Evolutionary conservation across 306 rosid genomes (phyloP), one percentile per base, ranked within the genome.

Genomic region (Datisca glomerata): DNA sequence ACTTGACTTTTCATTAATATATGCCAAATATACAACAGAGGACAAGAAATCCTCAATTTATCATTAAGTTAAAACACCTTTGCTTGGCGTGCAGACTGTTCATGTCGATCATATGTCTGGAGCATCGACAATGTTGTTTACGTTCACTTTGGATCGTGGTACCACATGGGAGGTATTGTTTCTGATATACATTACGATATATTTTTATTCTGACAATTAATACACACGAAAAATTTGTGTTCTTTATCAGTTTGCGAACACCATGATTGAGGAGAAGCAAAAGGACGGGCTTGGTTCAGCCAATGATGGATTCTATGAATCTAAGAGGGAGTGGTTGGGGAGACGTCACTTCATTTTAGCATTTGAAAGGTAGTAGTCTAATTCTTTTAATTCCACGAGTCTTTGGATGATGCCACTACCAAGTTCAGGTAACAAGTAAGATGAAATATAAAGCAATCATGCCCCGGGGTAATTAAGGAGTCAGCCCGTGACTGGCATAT

Each of bases 321-420:
- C 98, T 49, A 89, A 53, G 65, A 68, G 95, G 79, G 95, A 89
- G 52, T 89, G 98, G 98, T 47, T 84, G 67, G 95, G 98, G 37
- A 80, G 73, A 62, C 83, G 84, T 24, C 98, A 89, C 61, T 68
- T 80, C 78, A 72, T 75, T 61, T 73, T 89, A 60, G 92, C 93
- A 9, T 84, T 80, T 70, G 95, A 89, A 65, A 77, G 98, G 98
- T 84, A 72, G 43, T 16, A 4, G 40, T 22, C 64, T 51, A 45
- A 41, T 47, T 48, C 24, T 48, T 29, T 7, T 28, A n/a, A n/a
- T n/a, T n/a, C n/a, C n/a, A n/a, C n/a, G n/a, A n/a, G n/a, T n/a
- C n/a, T n/a, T n/a, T n/a, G n/a, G n/a, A n/a, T n/a, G n/a, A n/a
- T n/a, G n/a, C n/a, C n/a, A n/a, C n/a, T n/a, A n/a, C n/a, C n/a